Evolutionary conservation across 495 filamentous ascomycete genomes (phyloP), one percentile per base, ranked within the genome.

Genomic region (Niebla homalea): DNA sequence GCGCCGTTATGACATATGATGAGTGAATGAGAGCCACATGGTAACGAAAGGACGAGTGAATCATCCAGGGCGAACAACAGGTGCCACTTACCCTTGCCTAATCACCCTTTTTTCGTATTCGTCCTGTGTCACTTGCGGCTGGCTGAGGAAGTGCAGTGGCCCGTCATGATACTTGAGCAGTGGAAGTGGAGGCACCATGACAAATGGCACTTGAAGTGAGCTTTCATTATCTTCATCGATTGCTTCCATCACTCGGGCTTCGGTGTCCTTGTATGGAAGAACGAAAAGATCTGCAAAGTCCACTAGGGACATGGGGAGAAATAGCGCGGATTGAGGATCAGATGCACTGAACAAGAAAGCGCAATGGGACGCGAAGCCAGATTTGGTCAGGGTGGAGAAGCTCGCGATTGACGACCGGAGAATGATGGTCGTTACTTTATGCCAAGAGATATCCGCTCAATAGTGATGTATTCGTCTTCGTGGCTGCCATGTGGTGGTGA

Each of bases 101-200:
- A 57, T 32, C 15, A 60, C 32, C 15, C 25, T 29, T 5, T 43
- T 35, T 35, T 58, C 56, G 14, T 54, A 58, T 19, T 56, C 52
- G 22, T 50, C 38, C 45, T 56, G 58, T 10, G 37, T 55, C 23
- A 58, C 20, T 12, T n/a, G 45, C 37, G 52, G 22, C 18, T 52
- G 36, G 40, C 58, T 61, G n/a, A 55, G 43, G 47, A 57, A 56
- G 14, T 38, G 50, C 18, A 53, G 21, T 2, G 44, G 50, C 8
- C 25, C 20, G 12, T 35, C 49, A 23, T 60, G 55, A 21, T 46
- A 55, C n/a, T 57, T 57, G 1, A 47, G 11, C 14, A 7, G 5
- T 26, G 58, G 58, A 2, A 60, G 23, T 1, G 23, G n/a, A 20
- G 36, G 49, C 6, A 52, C 44, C 19, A 50, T 37, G 18, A 32